Evolutionary conservation across 106 monocot species (phyloP), one percentile per base, ranked within the genome.

Genomic region (Dendrobium catenatum): DNA sequence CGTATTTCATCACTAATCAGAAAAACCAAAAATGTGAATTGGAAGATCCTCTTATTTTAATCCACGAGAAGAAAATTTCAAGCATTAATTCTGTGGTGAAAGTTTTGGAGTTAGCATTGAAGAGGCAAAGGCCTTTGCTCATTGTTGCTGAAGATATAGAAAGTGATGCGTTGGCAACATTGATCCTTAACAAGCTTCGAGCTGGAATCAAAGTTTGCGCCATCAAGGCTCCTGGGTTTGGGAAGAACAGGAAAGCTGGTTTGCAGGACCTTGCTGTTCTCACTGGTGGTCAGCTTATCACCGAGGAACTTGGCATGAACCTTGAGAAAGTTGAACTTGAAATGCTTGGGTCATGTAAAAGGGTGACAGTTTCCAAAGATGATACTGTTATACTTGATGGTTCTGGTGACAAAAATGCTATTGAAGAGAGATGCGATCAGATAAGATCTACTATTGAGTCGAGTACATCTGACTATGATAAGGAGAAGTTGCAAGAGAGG

Each of bases 271-370:
- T 96, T 84, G 94, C 96, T 59, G 73, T 77, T 54, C 86, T 96
- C 24, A 96, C 96, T 77, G 96, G 96, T 0, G 96, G 92, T 27
- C 87, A 90, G 91, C 58, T 99, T 44, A 87, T 99, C 44, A 99
- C 93, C 8, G 98, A 99, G 77, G 98, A 99, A 44, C 93, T 99
- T 80, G 98, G 98, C n/a, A 86, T 99, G 95, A 99, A 99, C 80
- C 93, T 99, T 73, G 98, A 99, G 11, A 99, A 93, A 70, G 88
- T 93, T 26, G 93, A 99, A 73, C 72, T 84, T 68, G 89, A 88
- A 49, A 95, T 95, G 93, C 93, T 99, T 86, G 98, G 98, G 4
- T 77, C 95, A 20, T 99, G 98, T 61, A 99, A 93, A 78, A 95
- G 93, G 98, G 98, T 75, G 16, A 99, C 95, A n/a, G 79, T 95